These are phyloP conservation scores for Metschnikowia anglica DNA, from an alignment of 805 yeast species.

Conservation along the genomic window DNA sequence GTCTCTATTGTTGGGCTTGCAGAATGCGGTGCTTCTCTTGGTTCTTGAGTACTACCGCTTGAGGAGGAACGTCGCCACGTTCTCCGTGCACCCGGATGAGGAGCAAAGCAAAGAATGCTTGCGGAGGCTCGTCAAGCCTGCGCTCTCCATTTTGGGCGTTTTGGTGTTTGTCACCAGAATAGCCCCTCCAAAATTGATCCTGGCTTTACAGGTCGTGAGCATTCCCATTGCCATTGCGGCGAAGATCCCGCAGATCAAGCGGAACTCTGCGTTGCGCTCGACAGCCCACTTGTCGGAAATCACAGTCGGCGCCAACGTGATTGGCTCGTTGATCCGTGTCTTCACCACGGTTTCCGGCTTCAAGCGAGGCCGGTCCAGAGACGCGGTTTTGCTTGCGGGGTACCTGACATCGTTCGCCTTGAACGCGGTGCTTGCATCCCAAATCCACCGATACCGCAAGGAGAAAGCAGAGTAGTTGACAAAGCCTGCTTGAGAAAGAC, in stretches of 20 bases:
- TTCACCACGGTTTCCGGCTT: slow-evolving; percentile 40
- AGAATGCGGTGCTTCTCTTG: slow-evolving; percentile 37
- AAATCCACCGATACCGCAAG: slow-evolving; percentile 22
- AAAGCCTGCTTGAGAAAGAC: no score
- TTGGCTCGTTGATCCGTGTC: slow-evolving; percentile 40
- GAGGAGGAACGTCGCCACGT: slow-evolving; percentile 21
- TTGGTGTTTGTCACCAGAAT: slow-evolving; percentile 31
- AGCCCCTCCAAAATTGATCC: slow-evolving; percentile 30
- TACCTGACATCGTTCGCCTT: slow-evolving; percentile 35
- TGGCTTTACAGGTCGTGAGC: slow-evolving; percentile 34
- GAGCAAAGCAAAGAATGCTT: slow-evolving; percentile 19
- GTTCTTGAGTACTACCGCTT: slow-evolving; percentile 36
- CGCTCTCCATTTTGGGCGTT: slow-evolving; percentile 28
- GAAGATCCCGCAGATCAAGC: slow-evolving; percentile 41
- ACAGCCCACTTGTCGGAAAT: slow-evolving; percentile 38
- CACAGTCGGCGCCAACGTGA: slow-evolving; percentile 41
- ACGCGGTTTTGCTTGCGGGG: slow-evolving; percentile 39
- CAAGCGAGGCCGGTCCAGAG: slow-evolving; percentile 26
- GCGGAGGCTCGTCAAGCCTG: slow-evolving; percentile 26
- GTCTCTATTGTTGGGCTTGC: slow-evolving; percentile 38
- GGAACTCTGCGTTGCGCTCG: slow-evolving; percentile 34
- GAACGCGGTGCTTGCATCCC: slow-evolving; percentile 38
- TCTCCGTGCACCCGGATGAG: slow-evolving; percentile 18
- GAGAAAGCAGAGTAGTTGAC: slow-evolving; percentile 9
- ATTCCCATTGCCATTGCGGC: slow-evolving; percentile 41